Evolutionary conservation across 2,329 filamentous ascomycete species (phyloP).

Genomic region (Curvularia sp.): DNA sequence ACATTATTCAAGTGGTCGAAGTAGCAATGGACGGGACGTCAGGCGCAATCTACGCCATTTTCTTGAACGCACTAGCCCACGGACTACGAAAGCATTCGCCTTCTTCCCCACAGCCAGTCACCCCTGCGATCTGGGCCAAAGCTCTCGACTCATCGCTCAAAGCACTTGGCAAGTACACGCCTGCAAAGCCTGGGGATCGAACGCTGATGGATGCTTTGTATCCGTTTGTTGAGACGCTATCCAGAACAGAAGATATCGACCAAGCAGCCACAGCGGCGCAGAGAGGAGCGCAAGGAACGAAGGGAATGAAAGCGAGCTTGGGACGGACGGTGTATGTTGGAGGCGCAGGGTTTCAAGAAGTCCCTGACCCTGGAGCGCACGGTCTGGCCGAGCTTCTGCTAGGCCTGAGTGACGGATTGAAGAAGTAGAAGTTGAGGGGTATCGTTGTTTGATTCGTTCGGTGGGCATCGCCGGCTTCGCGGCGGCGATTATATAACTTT

Average conservation of each 20-base stretch:
- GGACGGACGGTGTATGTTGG: constrained; percentile 83
- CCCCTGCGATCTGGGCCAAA: constrained; percentile 64
- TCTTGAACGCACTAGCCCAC: constrained; percentile 82
- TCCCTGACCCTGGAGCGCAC: constrained; percentile 75
- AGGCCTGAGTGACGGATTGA: constrained; percentile 70
- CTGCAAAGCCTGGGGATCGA: constrained; percentile 85
- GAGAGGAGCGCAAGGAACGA: constrained; percentile 81
- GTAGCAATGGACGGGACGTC: constrained; percentile 77
- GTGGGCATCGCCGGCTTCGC: constrained; percentile 31
- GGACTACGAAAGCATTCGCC: constrained; percentile 65
- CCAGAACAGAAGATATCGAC: constrained; percentile 68
- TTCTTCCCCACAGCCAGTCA: constrained; percentile 55
- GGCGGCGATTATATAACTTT: constrained; percentile 46
- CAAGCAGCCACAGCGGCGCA: constrained; percentile 78
- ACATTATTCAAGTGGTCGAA: constrained; percentile 70
- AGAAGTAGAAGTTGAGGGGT: constrained; percentile 41
- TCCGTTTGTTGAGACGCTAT: constrained; percentile 81
- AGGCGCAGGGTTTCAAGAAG: constrained; percentile 73
- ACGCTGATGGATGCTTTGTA: constrained; percentile 89
- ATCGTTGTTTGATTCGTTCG: constrained; percentile 43
- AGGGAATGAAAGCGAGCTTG: constrained; percentile 88
- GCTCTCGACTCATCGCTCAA: constrained; percentile 74
- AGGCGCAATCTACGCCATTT: constrained; percentile 84
- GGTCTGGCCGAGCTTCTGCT: constrained; percentile 87
- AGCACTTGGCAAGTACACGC: constrained; percentile 79